These are phyloP conservation scores for Solanum dulcamara DNA, from an alignment of 257 asterid species.

Conservation along the genomic window DNA sequence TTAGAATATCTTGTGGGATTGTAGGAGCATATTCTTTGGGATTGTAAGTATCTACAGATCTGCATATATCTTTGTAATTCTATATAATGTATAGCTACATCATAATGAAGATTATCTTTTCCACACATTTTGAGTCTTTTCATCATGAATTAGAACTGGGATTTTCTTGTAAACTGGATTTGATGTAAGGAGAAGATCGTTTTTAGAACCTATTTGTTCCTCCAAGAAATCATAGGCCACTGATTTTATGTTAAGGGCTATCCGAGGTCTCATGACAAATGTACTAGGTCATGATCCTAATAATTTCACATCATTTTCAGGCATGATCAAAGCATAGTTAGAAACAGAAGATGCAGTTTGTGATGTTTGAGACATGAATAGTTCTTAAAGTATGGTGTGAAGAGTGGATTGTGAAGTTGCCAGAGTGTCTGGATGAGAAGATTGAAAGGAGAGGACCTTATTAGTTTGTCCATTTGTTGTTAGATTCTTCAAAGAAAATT, in stretches of 20 bases:
- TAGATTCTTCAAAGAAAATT: neutral
- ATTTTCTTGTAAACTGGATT: constrained; percentile 10
- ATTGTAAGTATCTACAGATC: no score
- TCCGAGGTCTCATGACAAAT: constrained; percentile 5
- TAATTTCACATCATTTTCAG: constrained; percentile 9
- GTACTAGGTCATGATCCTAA: constrained; percentile 17
- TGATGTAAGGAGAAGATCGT: neutral
- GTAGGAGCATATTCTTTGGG: no score
- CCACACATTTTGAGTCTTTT: no score
- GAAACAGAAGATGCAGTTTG: neutral
- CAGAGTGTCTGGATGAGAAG: neutral
- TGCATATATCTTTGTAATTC: no score
- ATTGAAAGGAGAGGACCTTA: neutral
- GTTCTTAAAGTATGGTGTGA: neutral
- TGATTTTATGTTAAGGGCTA: constrained; percentile 14
- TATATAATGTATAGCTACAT: no score
- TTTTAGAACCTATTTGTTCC: neutral
- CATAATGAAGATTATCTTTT: no score
- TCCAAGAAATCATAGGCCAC: constrained; percentile 7
- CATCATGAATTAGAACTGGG: constrained; percentile 1
- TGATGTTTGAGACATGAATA: neutral
- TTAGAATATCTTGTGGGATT: no score
- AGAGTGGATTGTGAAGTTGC: neutral
- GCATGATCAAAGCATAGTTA: constrained; percentile 1
- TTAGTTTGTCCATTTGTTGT: neutral